Evolutionary conservation across 2,329 filamentous ascomycete species (phyloP).

Genomic region (Xylariaceae sp.): DNA sequence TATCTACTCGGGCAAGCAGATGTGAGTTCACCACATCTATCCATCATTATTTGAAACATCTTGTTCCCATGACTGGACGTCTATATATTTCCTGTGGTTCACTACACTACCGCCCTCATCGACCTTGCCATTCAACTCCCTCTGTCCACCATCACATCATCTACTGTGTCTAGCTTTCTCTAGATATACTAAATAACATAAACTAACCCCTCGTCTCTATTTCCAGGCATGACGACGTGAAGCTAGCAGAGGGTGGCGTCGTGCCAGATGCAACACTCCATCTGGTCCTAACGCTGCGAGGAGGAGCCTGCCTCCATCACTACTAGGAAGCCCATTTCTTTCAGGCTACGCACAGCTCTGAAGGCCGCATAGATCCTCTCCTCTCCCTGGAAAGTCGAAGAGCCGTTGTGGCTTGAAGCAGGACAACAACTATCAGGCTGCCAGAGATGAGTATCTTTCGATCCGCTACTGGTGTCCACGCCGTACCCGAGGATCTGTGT

Average conservation of each 20-base stretch:
- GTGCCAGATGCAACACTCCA: conserved; percentile 93
- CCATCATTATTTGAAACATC: too few species aligned
- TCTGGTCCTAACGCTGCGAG: conserved; percentile 91
- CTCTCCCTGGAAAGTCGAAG: too few species aligned
- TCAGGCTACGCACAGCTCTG: neutral
- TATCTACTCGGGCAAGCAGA: conserved; percentile 97
- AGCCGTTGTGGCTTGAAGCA: too few species aligned
- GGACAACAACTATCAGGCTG: too few species aligned
- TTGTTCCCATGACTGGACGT: too few species aligned
- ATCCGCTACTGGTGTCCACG: too few species aligned
- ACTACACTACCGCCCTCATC: too few species aligned
- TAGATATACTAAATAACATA: neutral
- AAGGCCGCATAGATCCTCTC: neutral
- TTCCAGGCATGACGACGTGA: conserved; percentile 89
- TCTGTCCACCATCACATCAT: neutral
- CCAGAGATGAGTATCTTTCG: too few species aligned
- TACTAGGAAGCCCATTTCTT: conserved; percentile 19
- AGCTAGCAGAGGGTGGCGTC: conserved; percentile 86
- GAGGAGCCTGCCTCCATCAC: conserved; percentile 55
- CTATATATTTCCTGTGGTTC: too few species aligned
- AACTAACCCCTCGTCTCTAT: conserved; percentile 4
- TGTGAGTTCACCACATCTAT: conserved; percentile 61
- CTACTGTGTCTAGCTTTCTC: neutral
- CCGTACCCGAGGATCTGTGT: too few species aligned
- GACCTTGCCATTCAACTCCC: too few species aligned